Base-by-base conservation (phyloP, 495 filamentous ascomycete genomes). In the Cercophora scortea region DNA sequence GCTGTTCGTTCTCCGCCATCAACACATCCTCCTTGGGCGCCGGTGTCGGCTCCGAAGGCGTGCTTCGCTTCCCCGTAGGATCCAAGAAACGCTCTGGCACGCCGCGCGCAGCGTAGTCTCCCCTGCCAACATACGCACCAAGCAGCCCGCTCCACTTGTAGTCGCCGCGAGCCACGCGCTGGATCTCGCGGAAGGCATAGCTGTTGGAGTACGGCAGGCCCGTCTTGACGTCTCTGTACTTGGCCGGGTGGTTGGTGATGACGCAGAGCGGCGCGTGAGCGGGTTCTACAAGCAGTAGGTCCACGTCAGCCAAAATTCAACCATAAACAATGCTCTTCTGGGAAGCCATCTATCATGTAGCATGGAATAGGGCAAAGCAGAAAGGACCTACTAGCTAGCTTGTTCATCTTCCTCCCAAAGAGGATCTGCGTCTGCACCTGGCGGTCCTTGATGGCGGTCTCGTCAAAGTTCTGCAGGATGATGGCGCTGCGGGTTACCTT, bases 211-310 rank as follows among this genome's bases (percentile, higher is more conserved):
- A 95, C 9, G 86, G 80, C 18, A 95, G 75, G 0, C 84, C 84
- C 0, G 89, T 94, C 55, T 75, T 76, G 0, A 87, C 86, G 59
- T 95, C 89, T 36, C 82, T 76, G 65, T 89, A 93, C 42, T 77
- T 81, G 17, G 89, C 89, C 40, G 85, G 83, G 45, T 87, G 79
- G 57, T 83, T 82, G 8, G 89, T 93, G 66, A 95, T 91, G 49
- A 83, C 82, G 65, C 89, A 95, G 45, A 84, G 74, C 45, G 79
- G 64, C 6, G 59, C 56, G 1, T 71, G 67, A 17, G 65, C 62
- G 51, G 75, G 75, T 65, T 78, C 76, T 79, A 42, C 17, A 32
- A 33, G 18, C 5, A 25, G 4, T n/a, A n/a, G n/a, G n/a, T 11
- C 36, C 36, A 11, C 8, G 7, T 38, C 36, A 38, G 25, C 5